These are phyloP conservation scores for Starmerella gropengiesseri DNA, from an alignment of 805 yeast species.

Conservation along the genomic window DNA sequence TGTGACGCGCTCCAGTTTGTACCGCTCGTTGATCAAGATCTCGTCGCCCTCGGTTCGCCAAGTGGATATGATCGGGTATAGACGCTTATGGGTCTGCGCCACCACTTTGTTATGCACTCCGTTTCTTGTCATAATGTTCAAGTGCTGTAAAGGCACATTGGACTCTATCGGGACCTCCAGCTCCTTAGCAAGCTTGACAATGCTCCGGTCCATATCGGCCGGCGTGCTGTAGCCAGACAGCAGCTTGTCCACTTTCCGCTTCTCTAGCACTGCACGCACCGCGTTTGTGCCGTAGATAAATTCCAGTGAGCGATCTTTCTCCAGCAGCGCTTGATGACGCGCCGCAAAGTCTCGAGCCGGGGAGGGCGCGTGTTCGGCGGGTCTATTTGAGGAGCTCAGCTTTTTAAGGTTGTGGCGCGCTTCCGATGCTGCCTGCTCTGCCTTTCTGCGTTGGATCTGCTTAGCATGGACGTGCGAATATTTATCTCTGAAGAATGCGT, in stretches of 20 bases:
- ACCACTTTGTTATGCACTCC: conserved; percentile 78
- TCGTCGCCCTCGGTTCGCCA: conserved; percentile 17
- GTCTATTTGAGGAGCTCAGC: no score
- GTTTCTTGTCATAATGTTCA: conserved; percentile 50
- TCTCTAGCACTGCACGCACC: conserved; percentile 57
- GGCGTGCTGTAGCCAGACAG: conserved; percentile 35
- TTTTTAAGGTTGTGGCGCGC: conserved; percentile 8
- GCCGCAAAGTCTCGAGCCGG: conserved; percentile 16
- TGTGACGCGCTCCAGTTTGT: neutral
- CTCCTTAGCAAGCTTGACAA: conserved; percentile 40
- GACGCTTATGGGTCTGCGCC: conserved; percentile 50
- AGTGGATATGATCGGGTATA: conserved; percentile 27
- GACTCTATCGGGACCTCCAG: conserved; percentile 33
- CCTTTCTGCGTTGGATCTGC: conserved; percentile 27
- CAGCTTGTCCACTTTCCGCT: conserved; percentile 44
- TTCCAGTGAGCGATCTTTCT: conserved; percentile 43
- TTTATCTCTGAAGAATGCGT: conserved; percentile 47
- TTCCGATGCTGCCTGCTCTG: conserved; percentile 23
- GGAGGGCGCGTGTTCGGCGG: neutral
- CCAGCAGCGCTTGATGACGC: conserved; percentile 1
- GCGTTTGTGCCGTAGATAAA: conserved; percentile 68
- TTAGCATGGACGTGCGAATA: conserved; percentile 58
- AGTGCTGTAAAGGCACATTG: conserved; percentile 38
- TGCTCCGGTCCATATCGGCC: conserved; percentile 31
- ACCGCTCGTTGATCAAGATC: conserved; percentile 22